Conservation (phyloP, 2,329 filamentous ascomycete genomes). For the Coniochaeta sp. region DNA sequence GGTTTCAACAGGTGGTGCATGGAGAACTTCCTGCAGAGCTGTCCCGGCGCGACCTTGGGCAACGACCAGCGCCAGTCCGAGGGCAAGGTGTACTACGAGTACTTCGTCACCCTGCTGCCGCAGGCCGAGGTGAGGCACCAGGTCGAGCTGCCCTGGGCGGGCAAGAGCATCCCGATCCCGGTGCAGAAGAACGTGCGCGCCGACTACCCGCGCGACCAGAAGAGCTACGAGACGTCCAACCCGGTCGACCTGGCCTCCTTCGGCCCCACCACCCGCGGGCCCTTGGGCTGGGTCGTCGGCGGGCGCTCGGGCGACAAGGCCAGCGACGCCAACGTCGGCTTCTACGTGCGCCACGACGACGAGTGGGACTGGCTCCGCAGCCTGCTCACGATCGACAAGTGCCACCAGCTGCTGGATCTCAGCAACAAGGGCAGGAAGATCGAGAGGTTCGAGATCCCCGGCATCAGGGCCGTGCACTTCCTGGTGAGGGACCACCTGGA, state of each 20-base stretch:
- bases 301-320: constrained; percentile 29
- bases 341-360: constrained; percentile 33
- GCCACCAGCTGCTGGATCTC: constrained; percentile 27
- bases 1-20: constrained; percentile 17
- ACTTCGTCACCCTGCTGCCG: constrained; percentile 16
- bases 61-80: constrained; percentile 17
- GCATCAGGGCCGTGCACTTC: constrained; percentile 20
- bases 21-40: constrained; percentile 16
- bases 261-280: constrained; percentile 11
- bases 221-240: constrained; percentile 5
- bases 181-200: constrained; percentile 11
- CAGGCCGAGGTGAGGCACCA: constrained; percentile 16
- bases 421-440: constrained; percentile 27
- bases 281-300: constrained; percentile 6
- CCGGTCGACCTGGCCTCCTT: constrained; percentile 7
- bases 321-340: constrained; percentile 33
- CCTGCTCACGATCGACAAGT: constrained; percentile 27
- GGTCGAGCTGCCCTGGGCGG: constrained; percentile 13
- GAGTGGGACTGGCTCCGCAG: constrained; percentile 37
- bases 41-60: constrained; percentile 14
- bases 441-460: constrained; percentile 36
- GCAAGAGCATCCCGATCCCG: constrained; percentile 13
- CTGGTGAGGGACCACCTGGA: constrained; percentile 38
- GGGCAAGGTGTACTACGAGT: constrained; percentile 17
- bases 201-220: constrained; percentile 4